Conservation (phyloP, 129 eudicot species). For the Pseudognaphalium luteoalbum region DNA sequence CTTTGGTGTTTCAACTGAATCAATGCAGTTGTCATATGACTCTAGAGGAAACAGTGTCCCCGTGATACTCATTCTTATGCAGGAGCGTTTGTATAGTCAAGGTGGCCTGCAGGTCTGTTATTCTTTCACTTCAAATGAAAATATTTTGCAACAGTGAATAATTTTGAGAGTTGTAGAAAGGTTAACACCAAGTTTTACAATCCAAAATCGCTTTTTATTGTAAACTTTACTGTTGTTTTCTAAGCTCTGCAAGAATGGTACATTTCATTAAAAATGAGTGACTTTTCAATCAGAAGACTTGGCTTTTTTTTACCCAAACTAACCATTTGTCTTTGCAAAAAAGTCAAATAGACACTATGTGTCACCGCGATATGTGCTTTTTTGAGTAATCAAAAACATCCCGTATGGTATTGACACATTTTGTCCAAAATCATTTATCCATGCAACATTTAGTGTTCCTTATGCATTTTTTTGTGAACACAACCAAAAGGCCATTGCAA, state of each 20-base stretch:
- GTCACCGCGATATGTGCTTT: neutral
- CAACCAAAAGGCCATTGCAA: neutral
- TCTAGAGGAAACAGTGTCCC: slow-evolving; percentile 85
- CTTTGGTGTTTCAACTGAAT: slow-evolving; percentile 94
- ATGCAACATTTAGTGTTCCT: neutral
- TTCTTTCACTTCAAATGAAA: slow-evolving; percentile 5
- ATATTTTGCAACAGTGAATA: neutral
- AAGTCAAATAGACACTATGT: too few species aligned
- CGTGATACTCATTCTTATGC: slow-evolving; percentile 81
- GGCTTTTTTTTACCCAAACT: neutral
- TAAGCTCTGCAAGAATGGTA: neutral
- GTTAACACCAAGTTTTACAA: neutral
- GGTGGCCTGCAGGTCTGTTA: slow-evolving; percentile 76
- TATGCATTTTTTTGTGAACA: neutral
- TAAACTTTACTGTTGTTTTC: neutral
- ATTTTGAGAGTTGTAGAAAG: neutral
- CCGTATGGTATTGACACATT: neutral
- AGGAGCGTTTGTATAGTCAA: slow-evolving; percentile 74
- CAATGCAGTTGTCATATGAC: slow-evolving; percentile 88
- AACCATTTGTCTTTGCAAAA: neutral
- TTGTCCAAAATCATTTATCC: neutral
- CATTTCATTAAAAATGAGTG: neutral
- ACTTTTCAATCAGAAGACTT: neutral
- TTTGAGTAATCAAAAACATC: neutral
- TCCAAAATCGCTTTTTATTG: neutral